Conservation (phyloP, 2,329 filamentous ascomycete species). For the Hymenotorrendiella dingleyae region DNA sequence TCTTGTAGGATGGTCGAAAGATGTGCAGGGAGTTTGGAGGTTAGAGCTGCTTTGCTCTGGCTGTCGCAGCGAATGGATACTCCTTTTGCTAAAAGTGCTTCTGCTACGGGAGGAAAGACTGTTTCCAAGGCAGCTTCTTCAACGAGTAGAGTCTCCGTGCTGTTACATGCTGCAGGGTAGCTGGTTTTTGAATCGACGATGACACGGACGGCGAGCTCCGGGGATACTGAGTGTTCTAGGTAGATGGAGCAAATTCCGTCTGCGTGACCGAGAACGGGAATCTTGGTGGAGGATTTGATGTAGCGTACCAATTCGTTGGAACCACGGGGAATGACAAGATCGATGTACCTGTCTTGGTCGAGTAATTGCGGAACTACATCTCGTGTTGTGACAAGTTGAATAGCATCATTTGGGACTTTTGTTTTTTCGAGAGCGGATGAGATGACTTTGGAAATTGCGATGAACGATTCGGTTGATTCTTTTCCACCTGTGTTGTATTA, state of each 20-base stretch:
- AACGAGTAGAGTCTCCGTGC: slow-evolving; percentile 84
- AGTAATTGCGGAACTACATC: slow-evolving; percentile 88
- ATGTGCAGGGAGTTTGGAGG: slow-evolving; percentile 37
- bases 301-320: slow-evolving; percentile 44
- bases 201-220: slow-evolving; percentile 64
- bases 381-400: slow-evolving; percentile 90
- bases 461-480: slow-evolving; percentile 92
- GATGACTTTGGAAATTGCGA: slow-evolving; percentile 82
- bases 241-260: slow-evolving; percentile 89
- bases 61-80: slow-evolving; percentile 79
- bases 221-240: slow-evolving; percentile 72
- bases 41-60: slow-evolving; percentile 58
- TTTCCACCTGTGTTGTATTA: slow-evolving; percentile 61
- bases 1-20: slow-evolving; percentile 51
- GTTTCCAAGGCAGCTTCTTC: slow-evolving; percentile 63
- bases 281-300: slow-evolving; percentile 86
- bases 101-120: slow-evolving; percentile 65
- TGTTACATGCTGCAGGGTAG: slow-evolving; percentile 95
- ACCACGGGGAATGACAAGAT: slow-evolving; percentile 81
- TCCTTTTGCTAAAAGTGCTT: slow-evolving; percentile 67
- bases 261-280: slow-evolving; percentile 92
- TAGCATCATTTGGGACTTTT: slow-evolving; percentile 73
- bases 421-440: slow-evolving; percentile 68
- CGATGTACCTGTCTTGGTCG: slow-evolving; percentile 77
- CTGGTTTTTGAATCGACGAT: slow-evolving; percentile 88